phyloP scores from a whole-genome alignment of 164 flowering plant genomes.

The Litsea cubeba region DNA sequence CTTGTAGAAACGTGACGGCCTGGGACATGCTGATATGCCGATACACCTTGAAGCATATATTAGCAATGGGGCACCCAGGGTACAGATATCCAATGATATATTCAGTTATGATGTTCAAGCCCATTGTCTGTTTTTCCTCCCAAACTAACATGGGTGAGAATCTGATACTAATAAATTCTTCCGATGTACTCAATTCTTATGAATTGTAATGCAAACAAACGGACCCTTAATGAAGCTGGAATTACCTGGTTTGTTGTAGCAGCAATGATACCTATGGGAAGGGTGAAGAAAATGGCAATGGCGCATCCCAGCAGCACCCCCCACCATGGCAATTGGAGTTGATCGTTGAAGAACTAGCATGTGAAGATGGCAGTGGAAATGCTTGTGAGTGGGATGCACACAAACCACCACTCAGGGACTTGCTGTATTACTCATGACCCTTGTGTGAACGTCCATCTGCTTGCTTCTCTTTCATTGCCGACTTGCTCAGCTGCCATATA shows the following conservation, averaged over 20 bases:
- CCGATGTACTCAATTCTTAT: neutral
- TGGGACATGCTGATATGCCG: conserved; percentile 84
- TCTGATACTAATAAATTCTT: neutral
- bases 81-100: conserved; percentile 77
- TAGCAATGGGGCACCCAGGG: conserved; percentile 82
- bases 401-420: conserved; percentile 84
- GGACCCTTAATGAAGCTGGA: neutral
- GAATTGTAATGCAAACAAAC: neutral
- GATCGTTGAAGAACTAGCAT: conserved; percentile 59
- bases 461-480: conserved; percentile 47
- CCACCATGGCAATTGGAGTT: conserved; percentile 88
- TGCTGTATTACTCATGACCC: conserved; percentile 62
- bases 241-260: conserved; percentile 81
- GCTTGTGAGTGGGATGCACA: conserved; percentile 47
- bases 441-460: conserved; percentile 66
- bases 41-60: conserved; percentile 90
- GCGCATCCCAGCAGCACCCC: conserved; percentile 68
- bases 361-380: conserved; percentile 53
- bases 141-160: neutral
- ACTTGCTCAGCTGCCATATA: conserved; percentile 62
- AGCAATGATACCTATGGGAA: conserved; percentile 77
- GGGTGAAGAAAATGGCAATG: conserved; percentile 73
- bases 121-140: conserved; percentile 25
- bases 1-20: conserved; percentile 73
- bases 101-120: conserved; percentile 72